phyloP scores from a whole-genome alignment of 768 basidiomycete species.

The Aureoboletus auriporus region DNA sequence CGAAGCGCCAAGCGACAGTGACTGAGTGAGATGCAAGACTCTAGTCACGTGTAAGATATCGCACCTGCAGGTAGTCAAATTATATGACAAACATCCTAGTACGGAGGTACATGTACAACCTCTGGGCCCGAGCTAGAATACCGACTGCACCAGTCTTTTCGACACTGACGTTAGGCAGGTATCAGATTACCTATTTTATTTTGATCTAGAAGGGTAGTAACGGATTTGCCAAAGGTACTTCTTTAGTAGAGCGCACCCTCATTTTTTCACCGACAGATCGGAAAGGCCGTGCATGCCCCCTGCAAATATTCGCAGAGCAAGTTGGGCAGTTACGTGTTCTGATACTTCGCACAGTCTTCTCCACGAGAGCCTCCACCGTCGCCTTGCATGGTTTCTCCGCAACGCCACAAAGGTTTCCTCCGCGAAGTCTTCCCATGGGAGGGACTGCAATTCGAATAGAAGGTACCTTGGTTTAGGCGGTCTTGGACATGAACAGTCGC shows the following conservation, averaged over 20 bases:
- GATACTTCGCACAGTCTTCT: not conserved
- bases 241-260: not conserved
- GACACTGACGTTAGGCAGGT: too few relatives aligned
- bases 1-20: too few relatives aligned
- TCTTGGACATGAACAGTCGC: not conserved
- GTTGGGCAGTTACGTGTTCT: not conserved
- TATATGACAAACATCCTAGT: too few relatives aligned
- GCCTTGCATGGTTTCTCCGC: constrained; percentile 19
- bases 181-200: too few relatives aligned
- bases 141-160: too few relatives aligned
- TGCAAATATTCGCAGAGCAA: constrained; percentile 2
- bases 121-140: too few relatives aligned
- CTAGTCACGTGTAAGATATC: too few relatives aligned
- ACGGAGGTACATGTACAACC: too few relatives aligned
- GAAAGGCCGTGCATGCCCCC: constrained; percentile 15
- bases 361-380: not conserved
- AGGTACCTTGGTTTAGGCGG: not conserved
- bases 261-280: constrained; percentile 6
- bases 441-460: not conserved
- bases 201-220: too few relatives aligned
- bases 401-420: constrained; percentile 1
- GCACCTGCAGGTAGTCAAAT: too few relatives aligned
- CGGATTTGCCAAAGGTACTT: too few relatives aligned
- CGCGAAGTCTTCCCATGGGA: constrained; percentile 13
- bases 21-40: too few relatives aligned